These are phyloP conservation scores for Musa itinerans DNA, from an alignment of 176 grass and related monocot species.

Conservation along the genomic window DNA sequence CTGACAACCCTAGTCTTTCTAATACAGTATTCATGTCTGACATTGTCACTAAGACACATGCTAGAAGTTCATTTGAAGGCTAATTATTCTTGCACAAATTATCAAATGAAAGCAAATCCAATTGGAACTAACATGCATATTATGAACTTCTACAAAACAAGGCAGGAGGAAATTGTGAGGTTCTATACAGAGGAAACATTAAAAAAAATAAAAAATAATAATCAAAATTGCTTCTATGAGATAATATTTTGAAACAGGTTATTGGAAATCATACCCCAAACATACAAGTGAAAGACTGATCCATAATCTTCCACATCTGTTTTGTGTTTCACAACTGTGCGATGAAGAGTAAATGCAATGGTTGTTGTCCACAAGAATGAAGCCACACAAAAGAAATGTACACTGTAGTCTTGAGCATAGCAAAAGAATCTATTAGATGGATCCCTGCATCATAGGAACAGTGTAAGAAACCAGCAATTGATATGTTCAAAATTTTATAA, in stretches of 20 bases:
- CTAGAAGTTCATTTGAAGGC: no score
- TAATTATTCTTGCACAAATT: no score
- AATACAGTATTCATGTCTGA: no score
- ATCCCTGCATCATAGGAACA: constrained; percentile 36
- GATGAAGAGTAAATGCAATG: constrained; percentile 90
- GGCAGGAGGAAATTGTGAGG: neutral
- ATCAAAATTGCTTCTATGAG: neutral
- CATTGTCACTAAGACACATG: no score
- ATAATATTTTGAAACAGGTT: neutral
- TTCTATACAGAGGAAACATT: neutral
- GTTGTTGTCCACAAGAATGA: constrained; percentile 97
- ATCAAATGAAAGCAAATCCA: no score
- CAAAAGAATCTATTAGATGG: constrained; percentile 89
- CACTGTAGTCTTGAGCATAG: constrained; percentile 87
- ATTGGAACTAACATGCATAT: no score
- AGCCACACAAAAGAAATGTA: constrained; percentile 87
- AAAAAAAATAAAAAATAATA: neutral
- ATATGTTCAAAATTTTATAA: neutral
- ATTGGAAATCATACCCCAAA: constrained; percentile 63
- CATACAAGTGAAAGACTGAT: constrained; percentile 85
- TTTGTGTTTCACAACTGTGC: constrained; percentile 94
- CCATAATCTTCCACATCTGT: constrained; percentile 93
- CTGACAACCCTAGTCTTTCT: no score
- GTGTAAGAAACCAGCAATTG: neutral
- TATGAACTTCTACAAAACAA: neutral